Percentiles rank a stretch among this genome's conserved stretches.
These are phyloP conservation scores for Cucumis variabilis DNA, from an alignment of 331 rosid species.

Conservation along the genomic window DNA sequence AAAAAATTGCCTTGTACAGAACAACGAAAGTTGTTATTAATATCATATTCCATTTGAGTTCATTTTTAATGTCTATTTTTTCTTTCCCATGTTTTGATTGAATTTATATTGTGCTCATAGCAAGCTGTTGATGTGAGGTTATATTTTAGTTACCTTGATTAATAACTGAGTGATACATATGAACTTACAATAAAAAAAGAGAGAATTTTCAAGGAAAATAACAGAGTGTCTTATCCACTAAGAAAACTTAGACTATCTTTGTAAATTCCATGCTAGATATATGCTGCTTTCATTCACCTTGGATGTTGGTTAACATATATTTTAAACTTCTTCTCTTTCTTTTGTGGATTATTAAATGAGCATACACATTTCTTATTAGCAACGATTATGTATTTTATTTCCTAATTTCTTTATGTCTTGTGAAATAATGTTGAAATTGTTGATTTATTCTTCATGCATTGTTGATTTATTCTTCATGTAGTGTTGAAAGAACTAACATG, in stretches of 20 bases:
- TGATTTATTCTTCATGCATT: constrained; percentile 34
- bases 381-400: not conserved
- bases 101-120: not conserved
- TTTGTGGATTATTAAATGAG: not conserved
- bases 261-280: not conserved
- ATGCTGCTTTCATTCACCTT: not conserved
- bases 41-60: constrained; percentile 3
- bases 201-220: not conserved
- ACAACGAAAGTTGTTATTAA: constrained; percentile 74
- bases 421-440: constrained; percentile 35
- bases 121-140: not conserved
- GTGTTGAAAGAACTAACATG: constrained; percentile 98
- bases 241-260: not conserved
- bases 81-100: not conserved
- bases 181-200: not conserved
- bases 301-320: not conserved
- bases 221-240: not conserved
- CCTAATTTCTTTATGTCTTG: not conserved
- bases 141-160: not conserved
- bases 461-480: constrained; percentile 50
- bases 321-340: not conserved
- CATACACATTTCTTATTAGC: not conserved
- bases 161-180: not conserved
- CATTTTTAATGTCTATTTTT: not conserved
- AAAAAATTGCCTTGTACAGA: constrained; percentile 80